phyloP scores from a whole-genome alignment of 1,284 basidiomycete genomes.

The Ustilago hordei region DNA sequence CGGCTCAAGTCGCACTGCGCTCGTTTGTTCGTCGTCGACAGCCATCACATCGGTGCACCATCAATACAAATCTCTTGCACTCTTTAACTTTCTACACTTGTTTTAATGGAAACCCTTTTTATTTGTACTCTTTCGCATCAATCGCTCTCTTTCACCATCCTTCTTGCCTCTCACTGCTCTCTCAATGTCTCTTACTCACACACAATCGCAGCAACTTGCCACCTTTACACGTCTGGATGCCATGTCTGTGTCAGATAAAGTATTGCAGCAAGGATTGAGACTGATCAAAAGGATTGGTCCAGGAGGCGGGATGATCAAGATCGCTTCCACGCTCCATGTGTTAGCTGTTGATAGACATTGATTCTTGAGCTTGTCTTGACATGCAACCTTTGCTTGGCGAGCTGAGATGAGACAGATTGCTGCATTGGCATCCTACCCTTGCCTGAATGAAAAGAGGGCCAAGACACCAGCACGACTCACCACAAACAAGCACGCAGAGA shows the following conservation, averaged over 20 bases:
- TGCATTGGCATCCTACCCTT: too few relatives aligned
- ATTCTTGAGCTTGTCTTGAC: too few relatives aligned
- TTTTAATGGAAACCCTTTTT: slow-evolving; percentile 40
- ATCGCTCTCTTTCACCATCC: slow-evolving; percentile 3
- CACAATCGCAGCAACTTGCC: slow-evolving; percentile 9
- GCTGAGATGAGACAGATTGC: too few relatives aligned
- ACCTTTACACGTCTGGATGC: not conserved
- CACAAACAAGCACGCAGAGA: too few relatives aligned
- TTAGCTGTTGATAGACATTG: too few relatives aligned
- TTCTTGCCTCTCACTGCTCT: not conserved
- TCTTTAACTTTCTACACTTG: slow-evolving; percentile 31
- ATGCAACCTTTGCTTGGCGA: too few relatives aligned
- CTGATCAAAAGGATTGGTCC: too few relatives aligned
- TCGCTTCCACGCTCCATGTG: too few relatives aligned
- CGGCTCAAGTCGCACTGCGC: not conserved
- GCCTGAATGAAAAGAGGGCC: too few relatives aligned
- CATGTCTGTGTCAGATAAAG: not conserved
- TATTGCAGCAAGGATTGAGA: too few relatives aligned
- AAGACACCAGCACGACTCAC: not conserved
- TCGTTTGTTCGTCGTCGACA: slow-evolving; percentile 2
- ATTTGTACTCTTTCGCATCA: slow-evolving; percentile 19
- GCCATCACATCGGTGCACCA: not conserved
- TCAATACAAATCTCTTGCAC: not conserved
- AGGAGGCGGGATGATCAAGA: too few relatives aligned
- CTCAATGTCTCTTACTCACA: slow-evolving; percentile 4